Percentiles rank a stretch among this genome's conserved stretches.
These are phyloP conservation scores for Lasiosphaeris hirsuta DNA, from an alignment of 495 filamentous ascomycete species.

Conservation along the genomic window DNA sequence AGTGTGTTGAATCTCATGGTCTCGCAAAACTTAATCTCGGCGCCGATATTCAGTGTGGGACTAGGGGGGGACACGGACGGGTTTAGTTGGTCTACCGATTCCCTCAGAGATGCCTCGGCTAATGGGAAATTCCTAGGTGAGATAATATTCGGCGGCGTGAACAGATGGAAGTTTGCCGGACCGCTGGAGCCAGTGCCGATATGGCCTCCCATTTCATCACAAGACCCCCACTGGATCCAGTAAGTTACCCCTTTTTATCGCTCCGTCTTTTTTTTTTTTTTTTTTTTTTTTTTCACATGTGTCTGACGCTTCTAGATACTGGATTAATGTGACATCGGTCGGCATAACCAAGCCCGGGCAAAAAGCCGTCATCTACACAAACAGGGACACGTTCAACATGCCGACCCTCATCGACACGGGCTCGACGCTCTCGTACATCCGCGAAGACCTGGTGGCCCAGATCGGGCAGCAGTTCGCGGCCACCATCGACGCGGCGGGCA, in stretches of 20 bases:
- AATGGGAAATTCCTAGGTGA: constrained; percentile 26
- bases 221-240: constrained; percentile 35
- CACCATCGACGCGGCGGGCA: constrained; percentile 30
- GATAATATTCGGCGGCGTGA: constrained; percentile 45
- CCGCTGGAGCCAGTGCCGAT: constrained; percentile 40
- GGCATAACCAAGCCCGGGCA: constrained; percentile 34
- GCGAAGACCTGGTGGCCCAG: constrained; percentile 32
- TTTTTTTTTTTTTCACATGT: neutral
- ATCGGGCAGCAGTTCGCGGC: constrained; percentile 37
- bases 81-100: constrained; percentile 22
- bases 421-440: constrained; percentile 42
- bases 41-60: constrained; percentile 70
- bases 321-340: constrained; percentile 42
- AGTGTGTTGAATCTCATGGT: constrained; percentile 66
- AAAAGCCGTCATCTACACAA: constrained; percentile 28
- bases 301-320: constrained; percentile 29
- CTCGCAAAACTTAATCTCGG: constrained; percentile 57
- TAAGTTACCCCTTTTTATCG: constrained; percentile 5
- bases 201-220: constrained; percentile 40
- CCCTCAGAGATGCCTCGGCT: neutral
- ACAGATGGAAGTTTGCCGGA: constrained; percentile 41
- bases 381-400: constrained; percentile 31
- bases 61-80: constrained; percentile 48
- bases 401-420: constrained; percentile 41
- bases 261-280: too few species aligned